Evolutionary conservation across 768 basidiomycete species (phyloP), one percentile per base, ranked within the genome.

Genomic region (Tubosaeta sp.): DNA sequence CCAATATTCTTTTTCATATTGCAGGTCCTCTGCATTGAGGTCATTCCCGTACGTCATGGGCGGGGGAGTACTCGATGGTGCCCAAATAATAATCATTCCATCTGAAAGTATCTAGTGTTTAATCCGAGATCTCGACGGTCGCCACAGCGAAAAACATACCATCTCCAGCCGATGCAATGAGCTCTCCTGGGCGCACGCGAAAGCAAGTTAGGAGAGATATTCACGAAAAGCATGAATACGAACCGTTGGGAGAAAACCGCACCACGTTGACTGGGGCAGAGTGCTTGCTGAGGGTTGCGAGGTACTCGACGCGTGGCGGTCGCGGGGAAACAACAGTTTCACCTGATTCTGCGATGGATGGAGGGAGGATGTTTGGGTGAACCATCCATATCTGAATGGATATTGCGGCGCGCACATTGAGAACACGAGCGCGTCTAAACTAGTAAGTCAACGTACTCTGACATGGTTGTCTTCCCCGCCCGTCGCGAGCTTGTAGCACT

Each of bases 31-130:
- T 0, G 81, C 69, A 45, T 72, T 80, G 41, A 86, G 72, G 63
- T 93, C 91, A 59, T 84, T 88, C n/a, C 93, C 93, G 65, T 91
- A 95, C 13, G 82, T 80, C 38, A 73, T 77, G 2, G 81, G 69
- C 47, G 85, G 83, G 0, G 91, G 86, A 29, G 78, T 82, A 21
- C 83, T 79, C 4, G 88, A 86, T 9, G 83, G 90, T 0, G 89
- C 84, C 96, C 96, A 99, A 14, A 99, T 82, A 44, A 98, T 90
- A 53, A 99, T 85, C 86, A 94, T 94, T 12, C 96, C 96, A 72
- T 99, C 95, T 96, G 27, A 12, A 36, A 42, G 32, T 18, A 46
- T 27, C 45, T 4, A 25, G 5, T 35, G 16, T 40, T 41, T 50
- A 14, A 57, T 34, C 24, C 44, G 40, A 53, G 5, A 39, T 46